Conservation (phyloP, 2,329 filamentous ascomycete genomes). For the Venturia asperata region DNA sequence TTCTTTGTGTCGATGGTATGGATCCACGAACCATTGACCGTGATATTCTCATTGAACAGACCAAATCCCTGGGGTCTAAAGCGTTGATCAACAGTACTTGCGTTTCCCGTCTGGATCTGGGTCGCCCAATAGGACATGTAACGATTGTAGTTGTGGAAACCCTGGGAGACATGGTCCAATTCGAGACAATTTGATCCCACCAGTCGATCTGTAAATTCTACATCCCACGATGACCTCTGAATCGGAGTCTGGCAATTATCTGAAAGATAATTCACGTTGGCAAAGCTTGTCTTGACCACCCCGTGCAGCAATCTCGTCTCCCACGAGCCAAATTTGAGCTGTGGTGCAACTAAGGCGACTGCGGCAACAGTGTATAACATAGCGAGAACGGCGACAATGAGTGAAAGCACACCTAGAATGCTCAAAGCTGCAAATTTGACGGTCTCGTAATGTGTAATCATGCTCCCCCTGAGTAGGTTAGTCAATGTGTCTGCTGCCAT, state of each 20-base stretch:
- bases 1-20: constrained; percentile 49
- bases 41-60: constrained; percentile 65
- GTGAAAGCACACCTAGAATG: constrained; percentile 55
- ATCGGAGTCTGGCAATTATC: constrained; percentile 57
- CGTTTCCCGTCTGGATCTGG: constrained; percentile 40
- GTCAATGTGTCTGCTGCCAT: constrained; percentile 30
- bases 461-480: constrained; percentile 54
- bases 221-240: constrained; percentile 33
- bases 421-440: constrained; percentile 58
- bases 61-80: constrained; percentile 54
- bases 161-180: constrained; percentile 61
- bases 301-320: constrained; percentile 47
- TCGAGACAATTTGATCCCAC: constrained; percentile 54
- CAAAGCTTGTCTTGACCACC: constrained; percentile 54
- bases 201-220: constrained; percentile 19
- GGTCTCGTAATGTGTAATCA: constrained; percentile 62
- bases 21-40: constrained; percentile 63
- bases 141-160: constrained; percentile 61
- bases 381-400: constrained; percentile 58
- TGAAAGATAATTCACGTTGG: constrained; percentile 52
- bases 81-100: constrained; percentile 34
- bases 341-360: constrained; percentile 66
- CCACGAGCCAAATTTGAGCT: constrained; percentile 54
- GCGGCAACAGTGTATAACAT: constrained; percentile 72
- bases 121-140: constrained; percentile 53